These are phyloP conservation scores for Xylaria scruposa DNA, from an alignment of 495 filamentous ascomycete genomes.

Conservation along the genomic window DNA sequence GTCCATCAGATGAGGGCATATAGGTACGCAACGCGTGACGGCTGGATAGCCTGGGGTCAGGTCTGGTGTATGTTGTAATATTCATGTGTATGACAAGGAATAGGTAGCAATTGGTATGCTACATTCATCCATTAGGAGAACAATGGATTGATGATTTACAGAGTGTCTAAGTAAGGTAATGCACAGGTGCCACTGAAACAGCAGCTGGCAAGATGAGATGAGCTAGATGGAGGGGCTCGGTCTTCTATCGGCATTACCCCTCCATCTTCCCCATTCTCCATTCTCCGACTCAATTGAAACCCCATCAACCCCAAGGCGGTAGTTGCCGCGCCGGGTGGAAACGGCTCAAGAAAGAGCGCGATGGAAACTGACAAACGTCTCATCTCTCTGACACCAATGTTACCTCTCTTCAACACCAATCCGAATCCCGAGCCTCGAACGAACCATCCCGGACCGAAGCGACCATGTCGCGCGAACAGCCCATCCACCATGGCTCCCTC, in stretches of 20 bases:
- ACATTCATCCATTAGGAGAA: background rate
- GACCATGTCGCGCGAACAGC: constrained; percentile 4
- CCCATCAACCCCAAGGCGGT: background rate
- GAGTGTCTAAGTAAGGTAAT: no score
- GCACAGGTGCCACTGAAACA: background rate
- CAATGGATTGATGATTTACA: background rate
- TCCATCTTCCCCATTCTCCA: constrained; percentile 23
- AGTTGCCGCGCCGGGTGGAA: constrained; percentile 30
- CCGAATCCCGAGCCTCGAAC: background rate
- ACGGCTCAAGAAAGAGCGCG: constrained; percentile 30
- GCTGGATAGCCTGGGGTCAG: background rate
- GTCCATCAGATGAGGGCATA: background rate
- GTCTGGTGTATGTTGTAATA: background rate
- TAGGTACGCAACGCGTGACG: background rate
- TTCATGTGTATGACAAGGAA: background rate
- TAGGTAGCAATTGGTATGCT: background rate
- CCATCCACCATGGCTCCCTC: constrained; percentile 69
- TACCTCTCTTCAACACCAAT: no score
- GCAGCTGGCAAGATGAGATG: background rate
- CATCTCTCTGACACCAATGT: background rate
- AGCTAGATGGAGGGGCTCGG: constrained; percentile 11
- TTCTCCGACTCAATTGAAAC: background rate
- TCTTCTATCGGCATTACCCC: constrained; percentile 26
- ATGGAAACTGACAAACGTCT: background rate
- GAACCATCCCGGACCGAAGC: background rate